A percentile compares a stretch with the other conserved stretches of the same genome.
phyloP scores from a whole-genome alignment of 257 asterid species.

The Rhazya stricta region DNA sequence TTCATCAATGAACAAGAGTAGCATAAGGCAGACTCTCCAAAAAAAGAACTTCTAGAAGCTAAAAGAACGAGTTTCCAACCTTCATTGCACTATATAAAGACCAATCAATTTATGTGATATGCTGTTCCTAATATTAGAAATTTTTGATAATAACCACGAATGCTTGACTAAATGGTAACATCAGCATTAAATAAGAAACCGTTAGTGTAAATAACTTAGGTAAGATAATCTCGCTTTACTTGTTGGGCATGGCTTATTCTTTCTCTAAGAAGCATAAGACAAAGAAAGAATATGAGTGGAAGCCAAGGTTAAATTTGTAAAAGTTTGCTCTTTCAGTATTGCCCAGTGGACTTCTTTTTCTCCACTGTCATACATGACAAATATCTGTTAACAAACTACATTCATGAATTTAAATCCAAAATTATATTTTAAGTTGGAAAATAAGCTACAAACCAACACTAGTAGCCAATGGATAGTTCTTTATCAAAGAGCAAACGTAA shows the following conservation, averaged over 20 bases:
- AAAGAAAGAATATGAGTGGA: neutral
- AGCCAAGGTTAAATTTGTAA: neutral
- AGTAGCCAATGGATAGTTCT: neutral
- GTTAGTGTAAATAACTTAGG: neutral
- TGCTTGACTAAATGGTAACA: neutral
- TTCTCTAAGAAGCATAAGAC: neutral
- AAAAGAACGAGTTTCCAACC: neutral
- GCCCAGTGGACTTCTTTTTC: neutral
- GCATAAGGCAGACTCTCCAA: neutral
- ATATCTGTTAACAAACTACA: neutral
- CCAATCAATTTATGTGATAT: neutral
- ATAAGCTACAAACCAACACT: neutral
- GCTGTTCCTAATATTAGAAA: neutral
- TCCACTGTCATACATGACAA: neutral
- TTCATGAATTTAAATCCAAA: neutral
- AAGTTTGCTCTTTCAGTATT: neutral
- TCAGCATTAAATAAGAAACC: neutral
- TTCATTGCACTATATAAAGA: neutral
- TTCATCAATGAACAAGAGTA: neutral
- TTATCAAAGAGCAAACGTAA: neutral
- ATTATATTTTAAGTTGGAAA: neutral
- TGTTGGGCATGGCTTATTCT: neutral
- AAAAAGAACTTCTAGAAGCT: neutral
- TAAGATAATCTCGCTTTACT: neutral
- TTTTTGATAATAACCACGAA: neutral